Evolutionary conservation across 331 rosid genomes (phyloP).

Genomic region (Dryas integrifolia): DNA sequence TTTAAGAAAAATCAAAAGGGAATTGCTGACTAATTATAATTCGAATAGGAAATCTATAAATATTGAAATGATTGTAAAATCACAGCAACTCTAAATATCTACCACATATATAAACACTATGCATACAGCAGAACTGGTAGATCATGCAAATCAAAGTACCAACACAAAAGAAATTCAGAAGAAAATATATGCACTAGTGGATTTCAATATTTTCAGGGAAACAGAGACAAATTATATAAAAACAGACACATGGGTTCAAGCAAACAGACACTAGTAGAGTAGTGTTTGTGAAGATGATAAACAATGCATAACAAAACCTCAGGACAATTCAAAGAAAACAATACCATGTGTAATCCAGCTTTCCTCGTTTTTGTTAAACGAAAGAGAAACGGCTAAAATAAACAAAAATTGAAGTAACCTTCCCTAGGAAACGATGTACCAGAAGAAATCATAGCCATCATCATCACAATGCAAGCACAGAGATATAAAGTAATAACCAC

Average conservation of each 20-base stretch:
- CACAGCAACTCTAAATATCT: neutral
- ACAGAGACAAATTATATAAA: neutral
- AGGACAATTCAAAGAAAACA: conserved; percentile 9
- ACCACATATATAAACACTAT: neutral
- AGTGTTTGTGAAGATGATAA: too few species aligned
- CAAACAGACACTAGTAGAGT: too few species aligned
- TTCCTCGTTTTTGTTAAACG: too few species aligned
- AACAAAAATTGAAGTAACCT: conserved; percentile 14
- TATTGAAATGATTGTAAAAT: neutral
- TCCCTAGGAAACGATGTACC: conserved; percentile 2
- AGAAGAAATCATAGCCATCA: conserved; percentile 17
- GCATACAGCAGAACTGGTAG: neutral
- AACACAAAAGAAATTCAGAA: neutral
- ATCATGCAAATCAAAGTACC: neutral
- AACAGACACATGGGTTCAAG: too few species aligned
- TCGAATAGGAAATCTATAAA: neutral
- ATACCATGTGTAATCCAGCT: neutral
- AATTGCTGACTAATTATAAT: neutral
- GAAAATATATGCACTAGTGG: neutral
- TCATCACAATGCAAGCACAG: conserved; percentile 13
- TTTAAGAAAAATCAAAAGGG: too few species aligned
- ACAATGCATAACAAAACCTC: neutral
- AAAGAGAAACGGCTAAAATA: neutral
- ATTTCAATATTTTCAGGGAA: neutral
- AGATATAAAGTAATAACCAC: conserved; percentile 2